These are phyloP conservation scores for Herpetomonas samuelpessoai DNA, from an alignment of 208 protist species.

Conservation along the genomic window DNA sequence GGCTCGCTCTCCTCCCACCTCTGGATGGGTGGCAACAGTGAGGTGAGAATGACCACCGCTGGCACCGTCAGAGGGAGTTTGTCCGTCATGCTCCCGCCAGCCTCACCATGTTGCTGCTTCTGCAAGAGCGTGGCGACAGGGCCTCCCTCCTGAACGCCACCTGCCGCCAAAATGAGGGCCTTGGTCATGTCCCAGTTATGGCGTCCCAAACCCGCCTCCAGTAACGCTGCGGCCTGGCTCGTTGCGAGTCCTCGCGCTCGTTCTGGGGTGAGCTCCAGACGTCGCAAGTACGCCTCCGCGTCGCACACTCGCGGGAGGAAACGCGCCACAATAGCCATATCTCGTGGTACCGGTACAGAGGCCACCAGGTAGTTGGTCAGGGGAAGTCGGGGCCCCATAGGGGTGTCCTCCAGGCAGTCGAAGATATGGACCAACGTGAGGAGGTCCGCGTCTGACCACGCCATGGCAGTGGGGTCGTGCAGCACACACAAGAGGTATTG, in stretches of 20 bases:
- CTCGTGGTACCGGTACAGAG: background rate
- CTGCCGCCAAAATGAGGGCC: background rate
- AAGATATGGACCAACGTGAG: conserved; percentile 16
- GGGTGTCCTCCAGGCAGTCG: conserved; percentile 8
- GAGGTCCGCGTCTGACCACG: conserved; percentile 8
- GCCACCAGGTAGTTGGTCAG: background rate
- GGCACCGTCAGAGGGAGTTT: conserved; percentile 5
- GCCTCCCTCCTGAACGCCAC: too few relatives aligned
- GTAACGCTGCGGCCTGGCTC: background rate
- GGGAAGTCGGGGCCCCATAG: conserved; percentile 1
- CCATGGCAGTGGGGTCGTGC: conserved; percentile 2
- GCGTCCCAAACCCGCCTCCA: background rate
- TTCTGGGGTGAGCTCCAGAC: background rate
- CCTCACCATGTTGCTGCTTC: too few relatives aligned
- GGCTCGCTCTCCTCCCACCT: too few relatives aligned
- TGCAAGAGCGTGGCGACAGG: too few relatives aligned
- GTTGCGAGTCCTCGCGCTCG: background rate
- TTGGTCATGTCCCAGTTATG: background rate
- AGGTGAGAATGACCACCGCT: background rate
- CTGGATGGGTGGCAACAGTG: background rate
- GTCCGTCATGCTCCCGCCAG: too few relatives aligned
- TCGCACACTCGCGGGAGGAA: background rate
- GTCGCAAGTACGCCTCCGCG: background rate
- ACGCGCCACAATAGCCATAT: background rate
- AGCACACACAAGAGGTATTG: conserved; percentile 30